phyloP scores from a whole-genome alignment of 345 rosid genomes.

The Ceriops decandra region DNA sequence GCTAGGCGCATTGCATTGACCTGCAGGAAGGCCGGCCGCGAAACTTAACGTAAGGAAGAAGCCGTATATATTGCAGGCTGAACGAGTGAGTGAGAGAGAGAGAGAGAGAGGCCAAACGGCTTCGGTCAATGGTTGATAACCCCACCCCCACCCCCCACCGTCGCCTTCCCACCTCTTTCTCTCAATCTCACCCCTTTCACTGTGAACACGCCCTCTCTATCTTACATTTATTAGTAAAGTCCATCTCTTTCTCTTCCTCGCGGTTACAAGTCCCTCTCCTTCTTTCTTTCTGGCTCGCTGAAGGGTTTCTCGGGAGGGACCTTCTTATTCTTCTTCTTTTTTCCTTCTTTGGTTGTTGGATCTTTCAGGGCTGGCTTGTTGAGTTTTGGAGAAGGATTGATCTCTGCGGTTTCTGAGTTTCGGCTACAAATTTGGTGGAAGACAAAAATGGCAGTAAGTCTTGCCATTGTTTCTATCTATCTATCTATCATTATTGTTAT shows the following conservation, averaged over 20 bases:
- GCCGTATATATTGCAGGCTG: background rate
- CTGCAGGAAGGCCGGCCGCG: background rate
- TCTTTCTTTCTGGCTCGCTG: slow-evolving; percentile 13
- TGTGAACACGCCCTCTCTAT: background rate
- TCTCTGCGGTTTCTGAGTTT: slow-evolving; percentile 2
- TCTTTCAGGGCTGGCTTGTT: background rate
- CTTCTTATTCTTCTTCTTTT: too few relatives aligned
- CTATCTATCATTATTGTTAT: background rate
- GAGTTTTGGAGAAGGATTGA: background rate
- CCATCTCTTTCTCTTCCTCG: background rate
- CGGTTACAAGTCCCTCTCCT: background rate
- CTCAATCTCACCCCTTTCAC: background rate
- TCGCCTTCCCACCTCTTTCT: slow-evolving; percentile 9
- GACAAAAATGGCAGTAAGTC: slow-evolving; percentile 64
- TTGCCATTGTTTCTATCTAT: background rate
- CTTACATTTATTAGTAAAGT: background rate
- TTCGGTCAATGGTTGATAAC: slow-evolving; percentile 34
- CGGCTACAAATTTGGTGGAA: slow-evolving; percentile 14
- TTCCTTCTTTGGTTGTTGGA: background rate
- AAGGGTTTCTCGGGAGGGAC: slow-evolving; percentile 8
- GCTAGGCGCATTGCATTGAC: background rate
- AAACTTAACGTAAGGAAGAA: background rate
- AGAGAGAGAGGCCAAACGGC: slow-evolving; percentile 45
- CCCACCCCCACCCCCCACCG: slow-evolving; percentile 1
- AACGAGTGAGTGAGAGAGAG: background rate